A percentile compares a stretch with the other conserved stretches of the same genome.
Conservation (phyloP, 257 asterid species). For the Nicotiana knightiana region DNA sequence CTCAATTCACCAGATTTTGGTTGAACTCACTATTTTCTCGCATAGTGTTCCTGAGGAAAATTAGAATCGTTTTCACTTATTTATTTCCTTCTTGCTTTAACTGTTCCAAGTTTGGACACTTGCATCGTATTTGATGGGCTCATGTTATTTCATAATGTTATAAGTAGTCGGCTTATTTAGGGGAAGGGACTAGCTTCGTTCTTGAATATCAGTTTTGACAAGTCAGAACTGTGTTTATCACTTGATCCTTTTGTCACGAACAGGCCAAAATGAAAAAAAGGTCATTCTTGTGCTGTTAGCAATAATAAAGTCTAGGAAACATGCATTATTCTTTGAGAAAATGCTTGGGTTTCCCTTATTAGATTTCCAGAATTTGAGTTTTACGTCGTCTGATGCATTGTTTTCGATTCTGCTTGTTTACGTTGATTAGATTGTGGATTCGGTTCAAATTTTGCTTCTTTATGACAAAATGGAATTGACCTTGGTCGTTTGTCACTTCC, state of each 20-base stretch:
- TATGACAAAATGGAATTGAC: neutral
- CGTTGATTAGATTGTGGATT: neutral
- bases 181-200: neutral
- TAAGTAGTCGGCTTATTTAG: neutral
- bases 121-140: neutral
- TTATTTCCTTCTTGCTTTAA: neutral
- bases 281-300: neutral
- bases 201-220: neutral
- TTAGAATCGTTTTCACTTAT: neutral
- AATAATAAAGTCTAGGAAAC: neutral
- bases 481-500: neutral
- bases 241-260: neutral
- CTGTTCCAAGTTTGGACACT: neutral
- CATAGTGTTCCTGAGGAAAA: neutral
- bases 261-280: neutral
- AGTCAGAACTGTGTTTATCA: neutral
- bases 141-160: neutral
- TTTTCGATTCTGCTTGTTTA: neutral
- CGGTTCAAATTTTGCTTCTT: neutral
- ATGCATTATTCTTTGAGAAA: neutral
- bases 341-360: neutral
- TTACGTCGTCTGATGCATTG: neutral
- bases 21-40: neutral
- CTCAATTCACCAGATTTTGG: neutral
- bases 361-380: neutral